These are phyloP conservation scores for Trichocladium antarcticum DNA, from an alignment of 495 filamentous ascomycete species.

Conservation along the genomic window DNA sequence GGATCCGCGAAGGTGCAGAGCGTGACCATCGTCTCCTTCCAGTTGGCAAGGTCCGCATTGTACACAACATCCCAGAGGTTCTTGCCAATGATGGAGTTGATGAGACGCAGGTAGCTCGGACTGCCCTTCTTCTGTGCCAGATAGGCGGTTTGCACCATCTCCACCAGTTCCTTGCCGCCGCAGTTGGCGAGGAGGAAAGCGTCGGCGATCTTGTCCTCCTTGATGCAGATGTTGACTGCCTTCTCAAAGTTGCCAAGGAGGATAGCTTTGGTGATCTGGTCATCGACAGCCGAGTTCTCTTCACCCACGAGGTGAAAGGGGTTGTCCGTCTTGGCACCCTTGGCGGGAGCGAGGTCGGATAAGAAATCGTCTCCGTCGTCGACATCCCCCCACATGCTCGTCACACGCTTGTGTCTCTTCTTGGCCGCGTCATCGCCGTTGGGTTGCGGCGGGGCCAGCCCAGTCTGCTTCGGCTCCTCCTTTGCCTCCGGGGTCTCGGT, in stretches of 20 bases:
- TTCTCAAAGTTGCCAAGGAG: conserved; percentile 85
- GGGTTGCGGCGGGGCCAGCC: conserved; percentile 32
- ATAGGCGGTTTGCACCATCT: conserved; percentile 87
- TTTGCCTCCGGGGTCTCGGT: conserved; percentile 22
- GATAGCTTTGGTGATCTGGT: conserved; percentile 73
- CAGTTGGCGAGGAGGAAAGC: conserved; percentile 98
- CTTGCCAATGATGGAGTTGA: conserved; percentile 87
- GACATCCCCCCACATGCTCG: conserved; percentile 45
- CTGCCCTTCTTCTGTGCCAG: conserved; percentile 68
- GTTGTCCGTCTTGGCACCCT: conserved; percentile 42
- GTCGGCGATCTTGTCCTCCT: conserved; percentile 83
- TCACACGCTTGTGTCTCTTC: conserved; percentile 32
- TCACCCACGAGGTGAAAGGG: conserved; percentile 60
- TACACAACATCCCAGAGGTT: conserved; percentile 98
- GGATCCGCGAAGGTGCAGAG: conserved; percentile 90
- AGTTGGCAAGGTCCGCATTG: conserved; percentile 83
- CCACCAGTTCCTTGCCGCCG: conserved; percentile 84
- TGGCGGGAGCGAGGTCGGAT: conserved; percentile 51
- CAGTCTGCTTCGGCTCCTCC: conserved; percentile 32
- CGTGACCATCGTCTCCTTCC: conserved; percentile 94
- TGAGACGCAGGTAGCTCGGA: conserved; percentile 83
- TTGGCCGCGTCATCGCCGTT: conserved; percentile 29
- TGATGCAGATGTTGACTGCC: conserved; percentile 76
- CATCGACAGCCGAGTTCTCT: conserved; percentile 63
- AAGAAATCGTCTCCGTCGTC: conserved; percentile 76